Base-by-base conservation (phyloP, 164 flowering plant genomes). In the Echeveria elegans region DNA sequence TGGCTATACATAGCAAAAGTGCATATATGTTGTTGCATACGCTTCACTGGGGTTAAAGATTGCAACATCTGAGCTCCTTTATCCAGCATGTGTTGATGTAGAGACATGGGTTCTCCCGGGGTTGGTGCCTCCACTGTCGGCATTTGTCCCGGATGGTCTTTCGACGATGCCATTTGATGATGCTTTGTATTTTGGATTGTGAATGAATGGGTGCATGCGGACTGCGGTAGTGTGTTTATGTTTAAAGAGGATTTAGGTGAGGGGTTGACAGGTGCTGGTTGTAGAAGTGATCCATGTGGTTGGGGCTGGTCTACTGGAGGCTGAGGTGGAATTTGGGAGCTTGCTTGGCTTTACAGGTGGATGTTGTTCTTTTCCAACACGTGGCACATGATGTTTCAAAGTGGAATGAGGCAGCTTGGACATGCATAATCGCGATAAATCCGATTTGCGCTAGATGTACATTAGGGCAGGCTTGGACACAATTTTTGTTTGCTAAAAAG, bases 1-100 rank as follows among this genome's bases (percentile, higher is more conserved):
- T 93, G 92, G 75, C 82, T 73, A 69, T 90, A 87, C 36, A 83
- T 19, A 10, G 96, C 88, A 70, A 92, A 90, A 69, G 88, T 85
- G 72, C 98, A 88, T 0, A 72, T 88, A 56, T 92, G 96, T 66
- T 86, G 96, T 63, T 74, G 72, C 65, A 86, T 80, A 68, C 83
- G 79, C 70, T 86, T 90, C 6, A 90, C 71, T 1, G 96, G 96
- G 67, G 81, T 85, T 75, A 90, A 23, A 0, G 90, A 81, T 75
- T 92, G 98, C 80, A 90, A 23, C 86, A 90, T 77, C 60, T 75
- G 73, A 0, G 92, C 87, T 0, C 96, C 89, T 68, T 77, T 83
- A 76, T 88, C 92, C n/a, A 88, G 31, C 68, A 83, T 21, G 45
- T 74, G 63, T 50, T 81, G 81, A 65, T 56, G 70, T 68, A 84